Base-by-base conservation (phyloP, 2,329 filamentous ascomycete species). In the Penicillium sp. region DNA sequence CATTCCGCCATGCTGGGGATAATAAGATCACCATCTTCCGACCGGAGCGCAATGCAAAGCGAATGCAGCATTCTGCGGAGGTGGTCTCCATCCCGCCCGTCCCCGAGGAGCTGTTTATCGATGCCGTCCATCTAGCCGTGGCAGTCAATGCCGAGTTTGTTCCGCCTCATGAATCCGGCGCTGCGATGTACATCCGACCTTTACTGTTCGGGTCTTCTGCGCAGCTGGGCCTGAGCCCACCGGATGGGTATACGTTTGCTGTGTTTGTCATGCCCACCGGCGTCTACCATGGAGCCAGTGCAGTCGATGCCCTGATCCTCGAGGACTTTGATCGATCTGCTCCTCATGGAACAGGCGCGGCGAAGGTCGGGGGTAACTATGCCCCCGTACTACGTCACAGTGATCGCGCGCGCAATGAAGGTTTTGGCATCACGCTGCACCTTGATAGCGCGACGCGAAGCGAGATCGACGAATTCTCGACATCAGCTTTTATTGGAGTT, bases 291-390 rank as follows among this genome's bases (percentile, higher is more conserved):
- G 93, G 95, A 37, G 86, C 88, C 0, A 86, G 92, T 65, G 91
- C 93, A 0, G 91, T 96, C n/a, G 87, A 90, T 69, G 91, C 90
- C 1, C 79, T 97, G 52, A 90, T 98, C 58, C 82, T 98, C 3
- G 93, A 98, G 69, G 89, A 95, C 29, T 98, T 98, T 72, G 93
- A 98, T 75, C 90, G 93, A 29, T 86, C 93, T 0, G 93, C 93
- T n/a, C 93, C 95, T 1, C 86, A 92, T 67, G 93, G 93, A 1
- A 96, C 90, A 0, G 93, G 93, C 0, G 88, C 86, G 60, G 93
- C 91, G n/a, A 98, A 98, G 78, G 84, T 98, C 3, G 93, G 95
- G 26, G 95, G 93, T 14, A 98, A 98, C 78, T 98, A 98, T 72
- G 93, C 93, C 10, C 93, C 93, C 3, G 93, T 98, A 5, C 77